phyloP scores from a whole-genome alignment of 2,329 filamentous ascomycete species.

The Cladosporium colombiae region DNA sequence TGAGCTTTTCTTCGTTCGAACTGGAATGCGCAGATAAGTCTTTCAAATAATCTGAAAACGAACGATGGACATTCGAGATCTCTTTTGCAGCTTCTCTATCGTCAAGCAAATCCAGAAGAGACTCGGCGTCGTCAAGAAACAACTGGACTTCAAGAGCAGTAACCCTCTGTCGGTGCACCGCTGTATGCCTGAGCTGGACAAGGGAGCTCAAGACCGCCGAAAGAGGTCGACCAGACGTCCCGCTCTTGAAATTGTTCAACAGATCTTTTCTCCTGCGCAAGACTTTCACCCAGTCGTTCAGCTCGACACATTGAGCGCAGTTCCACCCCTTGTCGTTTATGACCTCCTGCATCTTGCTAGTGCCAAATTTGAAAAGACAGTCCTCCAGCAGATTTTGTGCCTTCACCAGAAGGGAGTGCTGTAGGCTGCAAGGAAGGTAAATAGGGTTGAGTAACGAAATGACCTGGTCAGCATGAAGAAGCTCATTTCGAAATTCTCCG shows the following conservation, averaged over 20 bases:
- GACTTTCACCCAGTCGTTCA: slow-evolving; percentile 5
- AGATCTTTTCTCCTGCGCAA: slow-evolving; percentile 1
- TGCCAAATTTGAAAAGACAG: slow-evolving; percentile 3
- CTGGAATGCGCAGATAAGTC: background rate
- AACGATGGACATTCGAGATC: background rate
- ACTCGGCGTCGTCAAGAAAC: background rate
- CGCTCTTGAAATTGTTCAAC: background rate
- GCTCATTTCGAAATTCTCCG: background rate
- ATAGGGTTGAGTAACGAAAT: background rate
- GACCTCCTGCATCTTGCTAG: background rate
- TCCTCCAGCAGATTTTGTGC: background rate
- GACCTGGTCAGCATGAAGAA: background rate
- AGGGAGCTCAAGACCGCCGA: background rate
- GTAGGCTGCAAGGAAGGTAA: slow-evolving; percentile 5
- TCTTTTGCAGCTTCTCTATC: background rate
- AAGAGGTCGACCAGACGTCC: background rate
- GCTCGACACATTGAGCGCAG: slow-evolving; percentile 7
- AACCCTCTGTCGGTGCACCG: background rate
- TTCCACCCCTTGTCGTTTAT: background rate
- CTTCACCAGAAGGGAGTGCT: background rate
- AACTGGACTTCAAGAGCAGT: slow-evolving; percentile 1
- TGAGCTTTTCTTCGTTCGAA: too few relatives aligned
- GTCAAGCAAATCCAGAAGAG: background rate
- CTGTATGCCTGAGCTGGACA: slow-evolving; percentile 1
- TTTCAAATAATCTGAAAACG: background rate